Evolutionary conservation across 768 basidiomycete genomes (phyloP), one percentile per base, ranked within the genome.

Genomic region (Neoboletus subvelutipes): DNA sequence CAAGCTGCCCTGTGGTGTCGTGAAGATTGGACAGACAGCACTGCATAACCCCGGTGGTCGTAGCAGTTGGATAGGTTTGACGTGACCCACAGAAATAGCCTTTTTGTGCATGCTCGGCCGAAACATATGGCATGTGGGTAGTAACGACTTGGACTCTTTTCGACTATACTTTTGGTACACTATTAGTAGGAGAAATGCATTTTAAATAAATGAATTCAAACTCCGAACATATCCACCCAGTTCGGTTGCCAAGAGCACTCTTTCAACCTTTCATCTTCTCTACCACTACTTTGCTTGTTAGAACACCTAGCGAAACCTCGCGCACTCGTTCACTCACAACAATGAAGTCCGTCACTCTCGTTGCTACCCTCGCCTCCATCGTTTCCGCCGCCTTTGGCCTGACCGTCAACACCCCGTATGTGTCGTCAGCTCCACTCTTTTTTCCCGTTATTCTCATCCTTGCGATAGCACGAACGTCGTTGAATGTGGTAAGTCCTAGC

Each of bases 11-110:
- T 67, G 78, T 69, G 72, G 78, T 5, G 62, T 83, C 31, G 81
- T 98, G 48, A 98, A 98, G 73, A 95, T 99, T 68, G 93, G 95
- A 5, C 94, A 98, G 74, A 95, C 94, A 33, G 83, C 84, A 61
- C 72, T 99, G 68, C 96, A 97, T 67, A 99, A 98, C 73, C 85
- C 94, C 0, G 83, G 84, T 2, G 96, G 96, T 4, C 79, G 90
- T 46, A 90, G 92, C 65, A 94, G 92, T 66, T 98, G 91, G 92
- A 94, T 97, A 55, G 96, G 96, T 20, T 74, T 88, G 72, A 71
- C 57, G 22, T 65, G 52, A 64, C 34, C 9, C 17, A 34, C 40
- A 31, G 20, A 42, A 53, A 59, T 52, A 34, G 5, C 12, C 3
- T 20, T 22, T 41, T 20, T 13, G 28, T 28, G 26, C 10, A n/a